Conservation (phyloP, 371 early-diverging fungal genomes). For the Gilbertella persicaria region DNA sequence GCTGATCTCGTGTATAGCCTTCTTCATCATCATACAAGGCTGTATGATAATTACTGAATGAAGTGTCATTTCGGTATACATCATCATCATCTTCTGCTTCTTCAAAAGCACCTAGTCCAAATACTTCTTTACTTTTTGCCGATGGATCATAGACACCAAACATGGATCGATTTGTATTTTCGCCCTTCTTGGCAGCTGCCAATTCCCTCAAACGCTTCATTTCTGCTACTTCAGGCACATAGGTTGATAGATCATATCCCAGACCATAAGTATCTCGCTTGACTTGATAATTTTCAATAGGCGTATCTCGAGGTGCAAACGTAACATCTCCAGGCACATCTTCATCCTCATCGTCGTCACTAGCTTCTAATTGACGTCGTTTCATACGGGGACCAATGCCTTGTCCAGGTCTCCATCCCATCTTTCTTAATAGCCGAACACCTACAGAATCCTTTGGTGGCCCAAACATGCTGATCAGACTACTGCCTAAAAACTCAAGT, state of each 20-base stretch:
- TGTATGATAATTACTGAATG: conserved; percentile 31
- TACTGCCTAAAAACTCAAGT: conserved; percentile 31
- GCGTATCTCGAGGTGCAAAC: conserved; percentile 78
- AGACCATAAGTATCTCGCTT: conserved; percentile 69
- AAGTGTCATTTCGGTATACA: conserved; percentile 34
- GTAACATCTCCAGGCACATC: conserved; percentile 45
- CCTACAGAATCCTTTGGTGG: conserved; percentile 68
- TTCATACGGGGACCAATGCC: conserved; percentile 75
- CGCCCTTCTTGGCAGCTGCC: conserved; percentile 16
- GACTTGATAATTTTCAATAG: conserved; percentile 53
- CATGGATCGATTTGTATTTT: conserved; percentile 24
- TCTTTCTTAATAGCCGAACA: conserved; percentile 62
- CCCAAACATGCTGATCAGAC: conserved; percentile 53
- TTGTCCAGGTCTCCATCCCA: conserved; percentile 89
- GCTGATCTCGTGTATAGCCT: conserved; percentile 21
- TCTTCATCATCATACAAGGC: conserved; percentile 43
- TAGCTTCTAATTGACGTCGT: conserved; percentile 29
- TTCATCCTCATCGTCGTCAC: conserved; percentile 39
- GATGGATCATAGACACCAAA: conserved; percentile 29
- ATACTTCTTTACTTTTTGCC: conserved; percentile 20
- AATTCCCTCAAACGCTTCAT: conserved; percentile 40
- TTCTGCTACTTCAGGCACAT: conserved; percentile 68
- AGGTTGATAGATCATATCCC: conserved; percentile 67
- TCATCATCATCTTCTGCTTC: conserved; percentile 59
- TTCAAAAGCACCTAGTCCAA: conserved; percentile 50